Percentiles rank a stretch among this genome's conserved stretches.
Evolutionary conservation across 306 rosid species (phyloP).

Genomic region (Medicago truncatula): DNA sequence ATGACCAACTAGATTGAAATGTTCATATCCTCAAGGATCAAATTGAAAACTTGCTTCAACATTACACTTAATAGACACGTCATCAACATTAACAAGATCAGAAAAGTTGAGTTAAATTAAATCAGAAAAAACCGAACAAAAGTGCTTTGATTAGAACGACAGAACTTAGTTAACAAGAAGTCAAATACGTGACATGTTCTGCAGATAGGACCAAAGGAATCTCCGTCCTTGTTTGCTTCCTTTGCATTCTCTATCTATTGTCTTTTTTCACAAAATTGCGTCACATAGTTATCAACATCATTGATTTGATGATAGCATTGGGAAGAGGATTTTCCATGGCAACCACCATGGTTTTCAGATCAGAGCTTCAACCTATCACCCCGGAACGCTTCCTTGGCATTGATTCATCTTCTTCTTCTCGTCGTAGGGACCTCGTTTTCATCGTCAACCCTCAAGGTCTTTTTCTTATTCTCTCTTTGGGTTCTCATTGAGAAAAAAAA

Average conservation of each 20-base stretch:
- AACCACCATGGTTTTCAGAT: constrained; percentile 57
- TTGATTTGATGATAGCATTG: constrained; percentile 63
- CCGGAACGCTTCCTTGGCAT: constrained; percentile 54
- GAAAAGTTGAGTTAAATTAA: background rate
- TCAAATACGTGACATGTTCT: constrained; percentile 2
- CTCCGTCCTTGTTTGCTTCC: background rate
- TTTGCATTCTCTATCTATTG: background rate
- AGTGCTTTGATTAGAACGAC: constrained; percentile 2
- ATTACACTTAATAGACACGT: too few species aligned
- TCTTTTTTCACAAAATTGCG: background rate
- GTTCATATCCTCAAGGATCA: too few species aligned
- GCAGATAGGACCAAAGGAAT: constrained; percentile 4
- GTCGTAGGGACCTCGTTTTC: constrained; percentile 81
- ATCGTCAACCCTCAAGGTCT: constrained; percentile 88
- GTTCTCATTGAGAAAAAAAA: background rate
- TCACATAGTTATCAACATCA: constrained; percentile 14
- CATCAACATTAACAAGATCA: too few species aligned
- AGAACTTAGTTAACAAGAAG: background rate
- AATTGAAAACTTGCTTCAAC: too few species aligned
- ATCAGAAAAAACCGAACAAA: background rate
- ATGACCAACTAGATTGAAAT: too few species aligned
- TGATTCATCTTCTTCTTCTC: constrained; percentile 57
- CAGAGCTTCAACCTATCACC: constrained; percentile 63
- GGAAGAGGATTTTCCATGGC: constrained; percentile 56
- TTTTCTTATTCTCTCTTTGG: constrained; percentile 18